These are phyloP conservation scores for Lachnellula arida DNA, from an alignment of 2,329 filamentous ascomycete genomes.

Conservation along the genomic window DNA sequence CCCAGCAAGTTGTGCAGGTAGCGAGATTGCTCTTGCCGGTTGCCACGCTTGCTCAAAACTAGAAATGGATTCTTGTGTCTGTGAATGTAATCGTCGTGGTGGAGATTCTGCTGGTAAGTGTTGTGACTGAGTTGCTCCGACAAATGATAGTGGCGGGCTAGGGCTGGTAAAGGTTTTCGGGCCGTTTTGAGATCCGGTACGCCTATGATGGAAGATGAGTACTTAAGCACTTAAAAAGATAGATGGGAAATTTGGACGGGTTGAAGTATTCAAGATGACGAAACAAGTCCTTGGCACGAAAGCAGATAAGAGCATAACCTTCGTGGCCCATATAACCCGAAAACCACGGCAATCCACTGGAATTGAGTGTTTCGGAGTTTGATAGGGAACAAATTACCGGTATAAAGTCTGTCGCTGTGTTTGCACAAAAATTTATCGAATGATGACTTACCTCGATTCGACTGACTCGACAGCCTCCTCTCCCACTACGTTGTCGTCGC, in stretches of 20 bases:
- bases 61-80: neutral
- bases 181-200: neutral
- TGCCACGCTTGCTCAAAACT: conserved; percentile 13
- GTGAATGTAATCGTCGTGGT: neutral
- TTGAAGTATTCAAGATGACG: too few relatives aligned
- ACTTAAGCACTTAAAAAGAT: neutral
- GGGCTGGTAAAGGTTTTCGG: neutral
- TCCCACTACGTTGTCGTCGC: neutral
- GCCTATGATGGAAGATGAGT: neutral
- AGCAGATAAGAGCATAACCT: too few relatives aligned
- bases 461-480: neutral
- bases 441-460: neutral
- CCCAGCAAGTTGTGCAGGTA: neutral
- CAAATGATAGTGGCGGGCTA: neutral
- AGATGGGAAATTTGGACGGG: neutral
- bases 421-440: neutral
- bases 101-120: neutral
- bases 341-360: too few relatives aligned
- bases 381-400: too few relatives aligned
- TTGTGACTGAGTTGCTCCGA: neutral
- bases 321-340: too few relatives aligned
- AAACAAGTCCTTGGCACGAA: too few relatives aligned
- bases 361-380: too few relatives aligned
- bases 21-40: conserved; percentile 11
- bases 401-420: too few relatives aligned